phyloP scores from a whole-genome alignment of 768 basidiomycete species.

The Leccinellum luteum region DNA sequence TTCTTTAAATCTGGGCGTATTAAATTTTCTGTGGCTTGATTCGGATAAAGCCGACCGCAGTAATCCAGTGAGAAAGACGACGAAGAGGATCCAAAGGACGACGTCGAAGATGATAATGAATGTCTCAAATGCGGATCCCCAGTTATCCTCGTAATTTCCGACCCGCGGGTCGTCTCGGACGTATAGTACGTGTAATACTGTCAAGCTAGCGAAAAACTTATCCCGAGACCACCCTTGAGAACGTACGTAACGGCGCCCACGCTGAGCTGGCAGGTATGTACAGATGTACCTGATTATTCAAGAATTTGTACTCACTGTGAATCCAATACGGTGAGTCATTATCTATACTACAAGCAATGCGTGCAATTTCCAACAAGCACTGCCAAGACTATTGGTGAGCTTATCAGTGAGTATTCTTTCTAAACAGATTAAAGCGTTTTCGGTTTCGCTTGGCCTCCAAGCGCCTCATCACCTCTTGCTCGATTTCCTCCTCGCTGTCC shows the following conservation, averaged over 20 bases:
- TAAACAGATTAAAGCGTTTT: conserved; percentile 42
- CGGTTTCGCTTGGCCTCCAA: conserved; percentile 56
- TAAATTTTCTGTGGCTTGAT: conserved; percentile 13
- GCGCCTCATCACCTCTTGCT: conserved; percentile 58
- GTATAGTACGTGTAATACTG: background rate
- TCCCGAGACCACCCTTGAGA: background rate
- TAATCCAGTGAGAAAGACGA: too few species aligned
- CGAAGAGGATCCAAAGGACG: too few species aligned
- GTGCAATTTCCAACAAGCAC: background rate
- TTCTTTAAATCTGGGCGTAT: conserved; percentile 10
- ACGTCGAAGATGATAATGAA: too few species aligned
- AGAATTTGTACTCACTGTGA: too few species aligned
- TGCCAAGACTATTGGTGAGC: background rate
- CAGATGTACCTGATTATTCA: background rate
- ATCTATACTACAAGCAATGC: too few species aligned
- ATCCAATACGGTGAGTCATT: background rate
- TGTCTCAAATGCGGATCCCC: background rate
- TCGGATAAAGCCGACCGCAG: conserved; percentile 24
- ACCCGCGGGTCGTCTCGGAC: background rate
- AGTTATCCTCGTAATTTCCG: background rate
- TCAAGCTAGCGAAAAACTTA: background rate
- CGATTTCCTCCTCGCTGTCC: conserved; percentile 78
- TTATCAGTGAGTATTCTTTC: conserved; percentile 2
- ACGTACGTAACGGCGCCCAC: background rate
- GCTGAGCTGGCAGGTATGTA: too few species aligned